phyloP scores from a whole-genome alignment of 352 stramenopile genomes.

The Phytophthora cactorum region DNA sequence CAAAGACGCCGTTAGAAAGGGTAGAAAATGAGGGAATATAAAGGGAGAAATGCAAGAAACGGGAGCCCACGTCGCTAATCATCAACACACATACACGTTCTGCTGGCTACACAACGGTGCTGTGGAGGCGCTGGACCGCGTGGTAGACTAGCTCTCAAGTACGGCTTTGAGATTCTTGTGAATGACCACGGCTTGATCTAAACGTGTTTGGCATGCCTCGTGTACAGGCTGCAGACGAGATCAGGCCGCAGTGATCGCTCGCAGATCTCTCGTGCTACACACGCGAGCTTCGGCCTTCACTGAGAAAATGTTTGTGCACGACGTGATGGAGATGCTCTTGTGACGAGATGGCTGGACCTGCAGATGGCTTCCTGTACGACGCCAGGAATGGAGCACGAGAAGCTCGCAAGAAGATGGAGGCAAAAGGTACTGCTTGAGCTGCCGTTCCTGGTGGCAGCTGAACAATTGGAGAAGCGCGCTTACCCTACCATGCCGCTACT shows the following conservation, averaged over 20 bases:
- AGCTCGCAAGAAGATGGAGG: slow-evolving; percentile 84
- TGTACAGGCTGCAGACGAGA: slow-evolving; percentile 68
- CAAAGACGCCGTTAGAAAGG: no score
- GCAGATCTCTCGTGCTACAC: slow-evolving; percentile 59
- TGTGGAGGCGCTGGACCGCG: no score
- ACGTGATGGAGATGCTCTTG: slow-evolving; percentile 79
- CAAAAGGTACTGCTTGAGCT: slow-evolving; percentile 75
- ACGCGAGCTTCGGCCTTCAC: slow-evolving; percentile 49
- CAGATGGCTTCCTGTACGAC: slow-evolving; percentile 42
- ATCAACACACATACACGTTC: no score
- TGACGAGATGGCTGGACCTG: slow-evolving; percentile 73
- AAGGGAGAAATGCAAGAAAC: no score
- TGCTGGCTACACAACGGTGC: no score
- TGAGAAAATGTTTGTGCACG: slow-evolving; percentile 80
- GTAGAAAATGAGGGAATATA: no score
- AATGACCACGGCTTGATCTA: slow-evolving; percentile 42
- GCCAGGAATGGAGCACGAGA: slow-evolving; percentile 67
- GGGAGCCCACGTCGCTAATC: no score
- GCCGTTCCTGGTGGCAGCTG: slow-evolving; percentile 70
- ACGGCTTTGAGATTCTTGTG: no score
- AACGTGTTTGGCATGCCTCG: slow-evolving; percentile 58
- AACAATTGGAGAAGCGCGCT: slow-evolving; percentile 73
- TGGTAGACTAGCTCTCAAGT: no score
- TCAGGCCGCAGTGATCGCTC: slow-evolving; percentile 65
- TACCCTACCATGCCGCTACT: slow-evolving; percentile 62